Percentiles rank a stretch among this genome's conserved stretches.
phyloP scores from a whole-genome alignment of 768 basidiomycete genomes.

The Pluteus cervinus region DNA sequence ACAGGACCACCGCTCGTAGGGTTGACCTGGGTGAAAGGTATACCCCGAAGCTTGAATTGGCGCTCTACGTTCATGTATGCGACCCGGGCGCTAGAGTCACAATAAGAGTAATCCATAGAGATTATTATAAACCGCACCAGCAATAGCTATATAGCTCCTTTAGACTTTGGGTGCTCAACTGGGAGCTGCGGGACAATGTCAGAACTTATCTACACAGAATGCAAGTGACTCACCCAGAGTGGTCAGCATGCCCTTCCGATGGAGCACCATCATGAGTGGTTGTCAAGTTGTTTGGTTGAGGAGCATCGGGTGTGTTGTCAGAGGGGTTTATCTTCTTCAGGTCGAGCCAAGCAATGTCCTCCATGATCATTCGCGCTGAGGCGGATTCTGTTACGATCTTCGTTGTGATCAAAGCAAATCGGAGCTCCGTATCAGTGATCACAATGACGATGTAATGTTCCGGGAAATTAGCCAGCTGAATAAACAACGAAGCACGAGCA shows the following conservation, averaged over 20 bases:
- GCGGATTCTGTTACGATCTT: slow-evolving; percentile 46
- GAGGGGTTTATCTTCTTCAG: slow-evolving; percentile 44
- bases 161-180: slow-evolving; percentile 66
- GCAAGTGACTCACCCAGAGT: slow-evolving; percentile 10
- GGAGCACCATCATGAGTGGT: too few relatives aligned
- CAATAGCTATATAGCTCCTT: slow-evolving; percentile 83
- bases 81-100: slow-evolving; percentile 64
- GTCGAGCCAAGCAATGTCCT: slow-evolving; percentile 78
- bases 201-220: background rate
- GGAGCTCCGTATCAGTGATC: slow-evolving; percentile 70
- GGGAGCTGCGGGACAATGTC: slow-evolving; percentile 40
- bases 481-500: slow-evolving; percentile 60
- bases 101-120: background rate
- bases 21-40: slow-evolving; percentile 72
- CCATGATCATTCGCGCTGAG: slow-evolving; percentile 59
- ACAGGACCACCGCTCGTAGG: slow-evolving; percentile 38
- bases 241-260: too few relatives aligned
- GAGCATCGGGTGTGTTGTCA: background rate
- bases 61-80: slow-evolving; percentile 86
- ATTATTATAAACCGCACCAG: slow-evolving; percentile 44
- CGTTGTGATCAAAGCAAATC: slow-evolving; percentile 76
- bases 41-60: slow-evolving; percentile 77
- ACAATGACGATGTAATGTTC: slow-evolving; percentile 82
- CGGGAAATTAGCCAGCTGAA: slow-evolving; percentile 72
- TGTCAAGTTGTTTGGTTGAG: background rate